phyloP scores from a whole-genome alignment of 306 rosid species.

The Castanea crenata region DNA sequence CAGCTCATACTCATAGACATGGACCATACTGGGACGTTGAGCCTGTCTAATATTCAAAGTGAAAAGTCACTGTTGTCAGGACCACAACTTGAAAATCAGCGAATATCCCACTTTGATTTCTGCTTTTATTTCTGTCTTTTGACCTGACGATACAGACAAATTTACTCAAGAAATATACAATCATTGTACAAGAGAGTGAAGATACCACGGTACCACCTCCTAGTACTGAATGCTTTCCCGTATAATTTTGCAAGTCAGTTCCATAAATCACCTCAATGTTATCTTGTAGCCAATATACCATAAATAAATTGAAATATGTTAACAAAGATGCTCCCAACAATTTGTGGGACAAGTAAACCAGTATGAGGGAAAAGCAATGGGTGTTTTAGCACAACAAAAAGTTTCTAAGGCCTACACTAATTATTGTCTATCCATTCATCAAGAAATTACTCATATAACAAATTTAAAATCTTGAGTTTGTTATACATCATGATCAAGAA shows the following conservation, averaged over 20 bases:
- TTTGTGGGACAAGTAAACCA: constrained; percentile 5
- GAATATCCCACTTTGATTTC: constrained; percentile 25
- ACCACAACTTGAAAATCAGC: constrained; percentile 18
- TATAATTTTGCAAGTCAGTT: background rate
- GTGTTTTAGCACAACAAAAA: constrained; percentile 5
- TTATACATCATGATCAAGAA: constrained; percentile 41
- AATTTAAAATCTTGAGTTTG: constrained; percentile 19
- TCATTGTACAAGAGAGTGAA: background rate
- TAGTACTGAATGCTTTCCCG: background rate
- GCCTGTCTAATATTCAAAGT: constrained; percentile 1
- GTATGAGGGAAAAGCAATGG: constrained; percentile 17
- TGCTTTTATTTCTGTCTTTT: constrained; percentile 30
- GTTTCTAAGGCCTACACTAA: constrained; percentile 26
- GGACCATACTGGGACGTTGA: constrained; percentile 6
- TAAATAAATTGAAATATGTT: background rate
- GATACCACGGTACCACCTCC: background rate
- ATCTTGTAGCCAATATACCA: background rate
- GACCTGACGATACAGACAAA: constrained; percentile 19
- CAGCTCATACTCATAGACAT: constrained; percentile 3
- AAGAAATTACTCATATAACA: constrained; percentile 1
- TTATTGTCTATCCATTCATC: constrained; percentile 20
- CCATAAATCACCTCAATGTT: background rate
- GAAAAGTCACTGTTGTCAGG: constrained; percentile 17
- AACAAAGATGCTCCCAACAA: background rate
- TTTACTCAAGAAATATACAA: background rate